These are phyloP conservation scores for Ascomycota sp. DNA, from an alignment of 2,329 filamentous ascomycete species.

Conservation along the genomic window DNA sequence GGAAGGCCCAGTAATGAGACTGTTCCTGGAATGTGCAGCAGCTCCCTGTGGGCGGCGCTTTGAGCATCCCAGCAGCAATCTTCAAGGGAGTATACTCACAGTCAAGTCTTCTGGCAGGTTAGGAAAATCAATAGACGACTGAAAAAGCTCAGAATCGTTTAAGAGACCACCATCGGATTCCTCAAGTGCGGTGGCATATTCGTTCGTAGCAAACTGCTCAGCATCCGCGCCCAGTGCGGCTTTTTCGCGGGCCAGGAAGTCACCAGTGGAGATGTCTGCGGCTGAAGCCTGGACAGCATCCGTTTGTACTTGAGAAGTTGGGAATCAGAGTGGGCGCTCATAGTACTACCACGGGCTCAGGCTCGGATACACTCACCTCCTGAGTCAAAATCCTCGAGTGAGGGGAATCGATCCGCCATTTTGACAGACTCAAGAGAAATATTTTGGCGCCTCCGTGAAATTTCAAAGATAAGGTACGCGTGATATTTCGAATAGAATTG, in stretches of 20 bases:
- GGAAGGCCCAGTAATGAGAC: conserved; percentile 49
- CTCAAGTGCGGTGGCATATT: conserved; percentile 45
- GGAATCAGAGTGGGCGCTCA: no score
- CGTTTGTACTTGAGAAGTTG: conserved; percentile 53
- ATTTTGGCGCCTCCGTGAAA: no score
- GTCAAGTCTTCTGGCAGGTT: no score
- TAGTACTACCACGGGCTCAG: no score
- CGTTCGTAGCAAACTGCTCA: conserved; percentile 63
- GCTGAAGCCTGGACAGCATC: conserved; percentile 37
- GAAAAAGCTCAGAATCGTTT: conserved; percentile 37
- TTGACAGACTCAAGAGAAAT: neutral
- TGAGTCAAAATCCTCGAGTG: conserved; percentile 57
- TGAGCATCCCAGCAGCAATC: conserved; percentile 2
- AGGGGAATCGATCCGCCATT: conserved; percentile 66
- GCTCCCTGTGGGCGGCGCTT: conserved; percentile 8
- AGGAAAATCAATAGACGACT: conserved; percentile 61
- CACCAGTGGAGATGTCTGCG: conserved; percentile 43
- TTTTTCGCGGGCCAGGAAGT: conserved; percentile 84
- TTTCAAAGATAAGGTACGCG: no score
- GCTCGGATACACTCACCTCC: conserved; percentile 34
- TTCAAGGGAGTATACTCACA: no score
- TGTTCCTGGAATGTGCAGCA: conserved; percentile 10
- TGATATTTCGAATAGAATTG: no score
- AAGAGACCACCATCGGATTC: conserved; percentile 53
- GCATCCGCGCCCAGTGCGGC: conserved; percentile 84